Evolutionary conservation across 106 monocot genomes (phyloP).

Genomic region (Apostasia ramifera): DNA sequence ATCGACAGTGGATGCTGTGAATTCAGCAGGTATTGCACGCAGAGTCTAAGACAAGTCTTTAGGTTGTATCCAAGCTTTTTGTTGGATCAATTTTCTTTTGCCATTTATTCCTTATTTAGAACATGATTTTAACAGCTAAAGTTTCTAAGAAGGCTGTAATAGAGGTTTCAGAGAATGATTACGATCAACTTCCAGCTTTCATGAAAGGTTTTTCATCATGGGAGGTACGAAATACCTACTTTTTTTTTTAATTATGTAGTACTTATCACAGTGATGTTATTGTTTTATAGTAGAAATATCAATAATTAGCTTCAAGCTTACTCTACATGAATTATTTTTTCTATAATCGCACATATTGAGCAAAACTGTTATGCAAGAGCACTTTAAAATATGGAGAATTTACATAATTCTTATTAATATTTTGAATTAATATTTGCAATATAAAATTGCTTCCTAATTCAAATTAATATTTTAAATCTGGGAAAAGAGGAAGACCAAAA

Average conservation of each 20-base stretch:
- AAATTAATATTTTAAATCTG: too few species aligned
- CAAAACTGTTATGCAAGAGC: too few species aligned
- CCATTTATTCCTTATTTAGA: neutral
- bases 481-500: too few species aligned
- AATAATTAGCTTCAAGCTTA: too few species aligned
- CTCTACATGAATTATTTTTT: too few species aligned
- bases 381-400: too few species aligned
- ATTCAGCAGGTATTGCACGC: neutral
- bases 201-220: conserved; percentile 74
- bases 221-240: conserved; percentile 46
- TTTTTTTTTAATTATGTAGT: neutral
- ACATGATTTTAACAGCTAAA: conserved; percentile 10
- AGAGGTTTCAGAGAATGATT: conserved; percentile 46
- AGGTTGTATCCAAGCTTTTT: neutral
- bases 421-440: too few species aligned
- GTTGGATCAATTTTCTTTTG: neutral
- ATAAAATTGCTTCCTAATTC: too few species aligned
- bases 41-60: neutral
- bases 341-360: too few species aligned
- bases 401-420: neutral
- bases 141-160: conserved; percentile 15
- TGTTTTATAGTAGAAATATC: too few species aligned
- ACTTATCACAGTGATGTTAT: neutral
- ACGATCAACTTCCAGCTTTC: conserved; percentile 68
- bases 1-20: neutral